These are phyloP conservation scores for Anthostomella pinea DNA, from an alignment of 2,329 filamentous ascomycete genomes.

Conservation along the genomic window DNA sequence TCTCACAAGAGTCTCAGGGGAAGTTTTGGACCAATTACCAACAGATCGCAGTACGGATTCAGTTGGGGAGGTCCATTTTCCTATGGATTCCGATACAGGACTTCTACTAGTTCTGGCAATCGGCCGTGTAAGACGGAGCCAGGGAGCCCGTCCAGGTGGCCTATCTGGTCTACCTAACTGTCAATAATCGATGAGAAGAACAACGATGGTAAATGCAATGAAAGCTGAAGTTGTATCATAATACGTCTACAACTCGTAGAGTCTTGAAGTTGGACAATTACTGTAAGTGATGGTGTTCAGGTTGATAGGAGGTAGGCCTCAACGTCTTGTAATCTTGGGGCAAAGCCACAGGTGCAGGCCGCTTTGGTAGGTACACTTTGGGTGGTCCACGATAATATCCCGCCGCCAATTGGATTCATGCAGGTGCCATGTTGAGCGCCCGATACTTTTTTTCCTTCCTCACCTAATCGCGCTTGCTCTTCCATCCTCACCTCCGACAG, in stretches of 20 bases:
- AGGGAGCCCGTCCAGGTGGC: too few species aligned
- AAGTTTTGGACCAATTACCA: conserved; percentile 28
- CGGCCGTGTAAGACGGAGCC: conserved; percentile 2
- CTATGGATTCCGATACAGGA: conserved; percentile 22
- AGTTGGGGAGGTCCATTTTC: conserved; percentile 29
- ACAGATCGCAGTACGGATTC: conserved; percentile 28
- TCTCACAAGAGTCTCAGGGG: too few species aligned
- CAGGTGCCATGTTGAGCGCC: too few species aligned
- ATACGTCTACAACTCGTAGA: too few species aligned
- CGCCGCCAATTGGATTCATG: conserved; percentile 20
- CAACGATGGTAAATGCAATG: too few species aligned
- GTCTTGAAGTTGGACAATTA: too few species aligned
- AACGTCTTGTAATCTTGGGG: conserved; percentile 21
- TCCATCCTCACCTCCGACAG: conserved; percentile 6
- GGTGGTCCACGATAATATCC: conserved; percentile 20
- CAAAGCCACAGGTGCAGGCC: too few species aligned
- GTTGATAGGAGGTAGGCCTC: conserved; percentile 19
- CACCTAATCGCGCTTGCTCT: conserved; percentile 18
- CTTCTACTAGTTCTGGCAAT: background rate
- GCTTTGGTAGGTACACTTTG: conserved; percentile 5
- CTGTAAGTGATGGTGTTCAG: too few species aligned
- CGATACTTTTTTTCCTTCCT: conserved; percentile 25
- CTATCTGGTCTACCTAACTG: too few species aligned
- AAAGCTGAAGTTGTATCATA: too few species aligned
- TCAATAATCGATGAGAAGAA: too few species aligned